phyloP scores from a whole-genome alignment of 257 asterid genomes.

The Primulina tabacum region DNA sequence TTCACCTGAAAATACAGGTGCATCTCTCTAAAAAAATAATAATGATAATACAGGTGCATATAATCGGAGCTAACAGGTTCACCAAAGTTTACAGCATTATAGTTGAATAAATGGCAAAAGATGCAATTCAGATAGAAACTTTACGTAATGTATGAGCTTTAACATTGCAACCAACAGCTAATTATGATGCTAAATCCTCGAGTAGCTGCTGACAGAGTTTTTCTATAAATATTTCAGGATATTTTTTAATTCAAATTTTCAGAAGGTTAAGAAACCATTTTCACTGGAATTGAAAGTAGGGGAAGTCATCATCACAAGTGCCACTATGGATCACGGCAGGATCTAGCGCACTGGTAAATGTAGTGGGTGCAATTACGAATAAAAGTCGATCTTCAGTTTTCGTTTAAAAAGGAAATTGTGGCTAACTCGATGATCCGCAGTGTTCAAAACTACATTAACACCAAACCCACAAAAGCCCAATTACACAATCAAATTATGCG shows the following conservation, averaged over 20 bases:
- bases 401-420: too few species aligned
- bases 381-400: too few species aligned
- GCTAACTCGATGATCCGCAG: too few species aligned
- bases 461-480: constrained; percentile 10
- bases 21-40: too few species aligned
- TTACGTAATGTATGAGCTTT: background rate
- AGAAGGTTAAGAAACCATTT: constrained; percentile 3
- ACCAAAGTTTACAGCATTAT: background rate
- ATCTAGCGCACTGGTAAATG: too few species aligned
- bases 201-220: constrained; percentile 4
- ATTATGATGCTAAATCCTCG: background rate
- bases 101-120: background rate
- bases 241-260: background rate
- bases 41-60: background rate
- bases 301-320: too few species aligned
- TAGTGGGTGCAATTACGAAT: too few species aligned
- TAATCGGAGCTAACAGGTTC: background rate
- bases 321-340: too few species aligned
- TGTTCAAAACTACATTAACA: background rate
- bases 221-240: background rate
- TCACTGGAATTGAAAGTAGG: background rate
- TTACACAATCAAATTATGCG: background rate
- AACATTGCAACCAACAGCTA: background rate
- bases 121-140: background rate
- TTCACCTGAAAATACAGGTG: constrained; percentile 52